Conservation (phyloP, 768 basidiomycete species). For the Suillus sp. region DNA sequence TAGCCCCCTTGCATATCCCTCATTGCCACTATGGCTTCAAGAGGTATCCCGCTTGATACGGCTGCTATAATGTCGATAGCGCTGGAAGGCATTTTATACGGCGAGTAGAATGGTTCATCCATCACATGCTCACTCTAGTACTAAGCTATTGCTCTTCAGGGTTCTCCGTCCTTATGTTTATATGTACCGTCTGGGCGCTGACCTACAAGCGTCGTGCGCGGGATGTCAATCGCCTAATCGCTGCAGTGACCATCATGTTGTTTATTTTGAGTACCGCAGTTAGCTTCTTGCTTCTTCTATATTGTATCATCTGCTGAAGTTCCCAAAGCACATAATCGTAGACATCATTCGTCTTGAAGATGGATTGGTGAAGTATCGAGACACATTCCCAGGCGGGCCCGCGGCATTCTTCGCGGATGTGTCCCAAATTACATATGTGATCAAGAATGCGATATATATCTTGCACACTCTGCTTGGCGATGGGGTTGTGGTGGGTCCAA, state of each 20-base stretch:
- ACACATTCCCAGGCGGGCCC: conserved; percentile 25
- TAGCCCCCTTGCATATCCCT: not conserved
- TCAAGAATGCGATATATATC: conserved; percentile 27
- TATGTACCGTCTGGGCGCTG: conserved; percentile 23
- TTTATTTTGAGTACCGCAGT: conserved; percentile 27
- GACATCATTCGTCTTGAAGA: conserved; percentile 21
- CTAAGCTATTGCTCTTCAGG: conserved; percentile 16
- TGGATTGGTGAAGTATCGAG: conserved; percentile 25
- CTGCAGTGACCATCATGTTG: conserved; percentile 20
- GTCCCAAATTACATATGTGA: conserved; percentile 26
- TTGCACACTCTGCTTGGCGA: conserved; percentile 18
- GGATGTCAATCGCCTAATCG: conserved; percentile 19
- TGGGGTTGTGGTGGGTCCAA: conserved; percentile 14
- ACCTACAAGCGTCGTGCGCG: conserved; percentile 10
- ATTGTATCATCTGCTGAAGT: not conserved
- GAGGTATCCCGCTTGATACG: conserved; percentile 19
- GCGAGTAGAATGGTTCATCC: conserved; percentile 9
- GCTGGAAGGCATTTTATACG: conserved; percentile 28
- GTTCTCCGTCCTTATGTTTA: conserved; percentile 31
- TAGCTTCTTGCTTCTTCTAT: conserved; percentile 2
- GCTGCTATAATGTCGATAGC: conserved; percentile 25
- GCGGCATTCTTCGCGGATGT: conserved; percentile 26
- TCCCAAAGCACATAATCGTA: conserved; percentile 16
- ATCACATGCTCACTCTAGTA: not conserved
- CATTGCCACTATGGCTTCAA: not conserved